Evolutionary conservation across 129 eudicot species (phyloP).

Genomic region (Dittrichia graveolens): DNA sequence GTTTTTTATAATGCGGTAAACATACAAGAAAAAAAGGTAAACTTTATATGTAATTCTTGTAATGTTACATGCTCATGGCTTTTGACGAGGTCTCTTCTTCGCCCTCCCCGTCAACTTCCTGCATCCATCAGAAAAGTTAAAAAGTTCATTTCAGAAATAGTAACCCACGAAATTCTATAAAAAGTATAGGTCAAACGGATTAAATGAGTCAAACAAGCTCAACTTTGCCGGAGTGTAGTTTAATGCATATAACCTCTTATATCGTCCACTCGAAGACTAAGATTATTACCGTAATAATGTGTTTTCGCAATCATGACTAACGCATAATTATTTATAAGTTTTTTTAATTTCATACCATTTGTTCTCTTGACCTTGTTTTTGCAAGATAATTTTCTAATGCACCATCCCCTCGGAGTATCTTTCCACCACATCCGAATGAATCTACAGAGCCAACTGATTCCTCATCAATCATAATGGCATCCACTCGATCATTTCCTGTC

Average conservation of each 20-base stretch:
- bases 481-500: constrained; percentile 76
- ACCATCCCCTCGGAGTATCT: constrained; percentile 80
- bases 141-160: background rate
- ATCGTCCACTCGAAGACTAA: background rate
- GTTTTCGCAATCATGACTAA: no score
- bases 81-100: constrained; percentile 69
- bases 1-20: constrained; percentile 24
- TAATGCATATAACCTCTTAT: background rate
- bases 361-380: constrained; percentile 41
- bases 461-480: constrained; percentile 87
- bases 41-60: constrained; percentile 20
- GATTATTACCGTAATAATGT: background rate
- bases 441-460: constrained; percentile 69
- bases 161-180: background rate
- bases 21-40: constrained; percentile 20
- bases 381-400: constrained; percentile 72
- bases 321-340: no score
- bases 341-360: no score
- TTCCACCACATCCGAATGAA: constrained; percentile 71
- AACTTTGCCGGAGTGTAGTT: background rate
- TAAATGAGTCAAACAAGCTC: background rate
- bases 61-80: constrained; percentile 82
- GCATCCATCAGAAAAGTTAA: constrained; percentile 29
- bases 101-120: constrained; percentile 58
- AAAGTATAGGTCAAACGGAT: background rate